Percentiles rank a stretch among this genome's conserved stretches.
These are phyloP conservation scores for Pulveroboletus ravenelii DNA, from an alignment of 768 basidiomycete genomes.

Conservation along the genomic window DNA sequence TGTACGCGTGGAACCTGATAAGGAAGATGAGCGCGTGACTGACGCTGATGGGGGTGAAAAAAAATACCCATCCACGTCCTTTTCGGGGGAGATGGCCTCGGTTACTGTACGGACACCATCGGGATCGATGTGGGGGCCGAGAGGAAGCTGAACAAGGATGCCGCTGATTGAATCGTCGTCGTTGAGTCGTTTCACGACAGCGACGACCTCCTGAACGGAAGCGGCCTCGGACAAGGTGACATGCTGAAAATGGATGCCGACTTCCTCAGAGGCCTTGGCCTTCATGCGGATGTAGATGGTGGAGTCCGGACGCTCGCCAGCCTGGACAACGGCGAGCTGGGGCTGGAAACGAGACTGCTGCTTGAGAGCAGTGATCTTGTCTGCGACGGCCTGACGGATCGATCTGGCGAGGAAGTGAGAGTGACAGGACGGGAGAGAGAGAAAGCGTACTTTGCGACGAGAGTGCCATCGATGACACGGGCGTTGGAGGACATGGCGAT, in stretches of 20 bases:
- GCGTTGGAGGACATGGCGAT: constrained; percentile 40
- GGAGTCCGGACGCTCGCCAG: constrained; percentile 89
- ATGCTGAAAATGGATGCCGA: constrained; percentile 85
- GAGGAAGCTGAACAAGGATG: constrained; percentile 92
- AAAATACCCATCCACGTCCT: constrained; percentile 92
- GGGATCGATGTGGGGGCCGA: constrained; percentile 73
- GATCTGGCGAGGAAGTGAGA: constrained; percentile 46
- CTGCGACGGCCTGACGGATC: constrained; percentile 72
- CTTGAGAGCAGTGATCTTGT: constrained; percentile 60
- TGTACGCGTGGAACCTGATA: constrained; percentile 92
- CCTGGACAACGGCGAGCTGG: constrained; percentile 88
- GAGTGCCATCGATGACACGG: constrained; percentile 77
- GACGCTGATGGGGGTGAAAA: constrained; percentile 4
- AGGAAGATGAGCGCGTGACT: constrained; percentile 3
- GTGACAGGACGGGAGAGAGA: constrained; percentile 5
- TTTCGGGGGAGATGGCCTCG: constrained; percentile 89
- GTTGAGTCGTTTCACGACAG: constrained; percentile 77
- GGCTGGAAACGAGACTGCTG: constrained; percentile 79
- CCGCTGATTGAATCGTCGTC: constrained; percentile 77
- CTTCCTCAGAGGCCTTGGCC: constrained; percentile 89
- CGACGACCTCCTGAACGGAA: constrained; percentile 71
- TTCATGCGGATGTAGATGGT: constrained; percentile 96
- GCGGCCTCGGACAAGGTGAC: constrained; percentile 64
- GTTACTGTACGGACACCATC: constrained; percentile 88
- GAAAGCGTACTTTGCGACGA: constrained; percentile 69